A percentile compares a stretch with the other conserved stretches of the same genome.
Evolutionary conservation across 108 stramenopile genomes (phyloP).

Genomic region (Fragilaria crotonensis): DNA sequence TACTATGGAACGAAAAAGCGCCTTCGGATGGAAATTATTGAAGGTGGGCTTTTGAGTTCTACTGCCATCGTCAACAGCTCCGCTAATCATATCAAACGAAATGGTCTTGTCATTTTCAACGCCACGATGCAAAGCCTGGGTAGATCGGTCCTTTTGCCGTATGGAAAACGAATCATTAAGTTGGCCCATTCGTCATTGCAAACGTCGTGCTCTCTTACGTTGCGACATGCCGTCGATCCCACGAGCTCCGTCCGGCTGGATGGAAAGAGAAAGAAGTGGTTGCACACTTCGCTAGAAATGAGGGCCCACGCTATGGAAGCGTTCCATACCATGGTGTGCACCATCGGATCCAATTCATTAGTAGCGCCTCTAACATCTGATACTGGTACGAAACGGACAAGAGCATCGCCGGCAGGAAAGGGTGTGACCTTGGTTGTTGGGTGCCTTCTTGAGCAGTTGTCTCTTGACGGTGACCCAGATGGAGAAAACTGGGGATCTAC

Average conservation of each 20-base stretch:
- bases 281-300: slow-evolving; percentile 26
- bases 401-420: slow-evolving; percentile 11
- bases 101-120: slow-evolving; percentile 30
- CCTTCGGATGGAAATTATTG: slow-evolving; percentile 30
- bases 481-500: slow-evolving; percentile 25
- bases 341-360: slow-evolving; percentile 23
- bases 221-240: slow-evolving; percentile 33
- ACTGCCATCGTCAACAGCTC: slow-evolving; percentile 10
- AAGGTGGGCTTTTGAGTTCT: slow-evolving; percentile 32
- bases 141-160: slow-evolving; percentile 24
- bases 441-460: slow-evolving; percentile 33
- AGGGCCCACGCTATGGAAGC: slow-evolving; percentile 20
- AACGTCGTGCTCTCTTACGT: slow-evolving; percentile 26
- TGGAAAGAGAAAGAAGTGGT: slow-evolving; percentile 35
- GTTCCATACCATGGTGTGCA: slow-evolving; percentile 4
- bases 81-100: slow-evolving; percentile 28
- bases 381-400: not conserved
- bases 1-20: slow-evolving; percentile 41
- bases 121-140: slow-evolving; percentile 13
- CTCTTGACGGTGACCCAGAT: not conserved
- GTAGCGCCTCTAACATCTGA: not conserved
- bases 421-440: slow-evolving; percentile 24
- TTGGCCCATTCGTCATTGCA: slow-evolving; percentile 33
- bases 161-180: slow-evolving; percentile 21
- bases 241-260: slow-evolving; percentile 15